Percentiles rank a stretch among this genome's conserved stretches.
Evolutionary conservation across 805 yeast genomes (phyloP).

Genomic region (Schwanniomyces occidentalis): DNA sequence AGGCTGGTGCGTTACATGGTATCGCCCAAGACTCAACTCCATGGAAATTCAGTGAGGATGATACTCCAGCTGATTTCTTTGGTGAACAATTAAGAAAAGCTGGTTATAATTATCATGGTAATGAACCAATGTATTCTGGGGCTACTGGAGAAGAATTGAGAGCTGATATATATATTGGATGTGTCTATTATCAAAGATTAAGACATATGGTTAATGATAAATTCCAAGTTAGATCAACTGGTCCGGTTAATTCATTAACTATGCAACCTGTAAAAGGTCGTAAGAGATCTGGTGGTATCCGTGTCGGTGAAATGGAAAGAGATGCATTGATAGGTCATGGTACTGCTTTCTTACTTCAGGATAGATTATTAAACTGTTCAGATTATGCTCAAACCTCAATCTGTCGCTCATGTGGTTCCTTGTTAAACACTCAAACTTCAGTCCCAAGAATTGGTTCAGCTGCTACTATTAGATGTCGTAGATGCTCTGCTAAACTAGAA

Average conservation of each 20-base stretch:
- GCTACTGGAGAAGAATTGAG: slow-evolving; percentile 97
- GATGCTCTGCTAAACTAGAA: slow-evolving; percentile 78
- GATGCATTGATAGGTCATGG: slow-evolving; percentile 99
- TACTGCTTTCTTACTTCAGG: slow-evolving; percentile 91
- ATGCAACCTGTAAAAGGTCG: slow-evolving; percentile 99
- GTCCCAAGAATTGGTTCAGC: slow-evolving; percentile 88
- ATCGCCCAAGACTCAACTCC: slow-evolving; percentile 97
- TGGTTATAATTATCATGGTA: slow-evolving; percentile 97
- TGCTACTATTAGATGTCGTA: slow-evolving; percentile 81
- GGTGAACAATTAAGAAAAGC: slow-evolving; percentile 87
- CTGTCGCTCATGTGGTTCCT: slow-evolving; percentile 92
- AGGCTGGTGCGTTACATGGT: slow-evolving; percentile 97
- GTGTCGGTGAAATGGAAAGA: slow-evolving; percentile 99
- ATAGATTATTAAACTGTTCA: slow-evolving; percentile 89
- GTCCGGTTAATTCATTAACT: slow-evolving; percentile 94
- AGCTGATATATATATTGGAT: slow-evolving; percentile 94
- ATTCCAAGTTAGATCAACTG: slow-evolving; percentile 98
- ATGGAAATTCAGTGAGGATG: slow-evolving; percentile 86
- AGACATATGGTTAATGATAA: slow-evolving; percentile 99
- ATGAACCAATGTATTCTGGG: slow-evolving; percentile 98
- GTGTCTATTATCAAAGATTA: slow-evolving; percentile 95
- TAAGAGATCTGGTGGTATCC: slow-evolving; percentile 98
- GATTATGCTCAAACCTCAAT: slow-evolving; percentile 91
- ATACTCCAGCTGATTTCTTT: slow-evolving; percentile 96
- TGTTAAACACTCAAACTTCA: slow-evolving; percentile 83